Evolutionary conservation across 2,329 filamentous ascomycete species (phyloP).

Genomic region (Lasiodiplodia sp.): DNA sequence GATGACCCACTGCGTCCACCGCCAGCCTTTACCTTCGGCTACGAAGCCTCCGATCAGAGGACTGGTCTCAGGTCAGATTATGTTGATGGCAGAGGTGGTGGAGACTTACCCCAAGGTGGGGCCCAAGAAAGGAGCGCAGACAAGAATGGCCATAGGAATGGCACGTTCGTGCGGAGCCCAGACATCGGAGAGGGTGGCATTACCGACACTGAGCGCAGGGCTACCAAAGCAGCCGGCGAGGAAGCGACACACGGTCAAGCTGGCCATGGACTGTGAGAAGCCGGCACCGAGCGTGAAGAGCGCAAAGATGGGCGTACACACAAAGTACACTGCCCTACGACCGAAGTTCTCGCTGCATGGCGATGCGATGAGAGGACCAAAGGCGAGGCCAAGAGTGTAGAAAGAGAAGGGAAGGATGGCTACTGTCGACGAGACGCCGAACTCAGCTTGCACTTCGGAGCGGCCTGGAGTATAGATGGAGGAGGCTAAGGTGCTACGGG

Average conservation of each 20-base stretch:
- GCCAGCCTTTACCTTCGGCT: slow-evolving; percentile 47
- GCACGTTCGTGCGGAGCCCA: slow-evolving; percentile 42
- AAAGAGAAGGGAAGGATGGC: slow-evolving; percentile 37
- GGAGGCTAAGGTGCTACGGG: slow-evolving; percentile 23
- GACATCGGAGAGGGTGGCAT: slow-evolving; percentile 49
- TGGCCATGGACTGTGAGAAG: slow-evolving; percentile 68
- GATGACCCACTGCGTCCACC: slow-evolving; percentile 49
- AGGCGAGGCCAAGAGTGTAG: slow-evolving; percentile 60
- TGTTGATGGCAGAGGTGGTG: slow-evolving; percentile 5
- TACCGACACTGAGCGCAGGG: slow-evolving; percentile 47
- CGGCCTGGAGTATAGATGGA: slow-evolving; percentile 31
- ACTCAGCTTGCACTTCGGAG: slow-evolving; percentile 30
- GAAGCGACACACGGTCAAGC: slow-evolving; percentile 72
- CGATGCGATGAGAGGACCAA: slow-evolving; percentile 75
- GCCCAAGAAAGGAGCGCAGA: slow-evolving; percentile 48
- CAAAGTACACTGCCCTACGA: slow-evolving; percentile 71
- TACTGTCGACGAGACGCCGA: slow-evolving; percentile 34
- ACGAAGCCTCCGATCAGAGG: slow-evolving; percentile 52
- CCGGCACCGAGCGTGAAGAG: slow-evolving; percentile 55
- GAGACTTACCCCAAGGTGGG: slow-evolving; percentile 41
- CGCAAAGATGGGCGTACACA: slow-evolving; percentile 70
- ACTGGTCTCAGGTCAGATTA: slow-evolving; percentile 27
- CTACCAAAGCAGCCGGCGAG: slow-evolving; percentile 43
- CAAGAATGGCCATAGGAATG: slow-evolving; percentile 40
- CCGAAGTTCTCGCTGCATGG: slow-evolving; percentile 77